Evolutionary conservation across 192 early-diverging fungal genomes (phyloP).

Genomic region (Thoreauomyces humboldtii): DNA sequence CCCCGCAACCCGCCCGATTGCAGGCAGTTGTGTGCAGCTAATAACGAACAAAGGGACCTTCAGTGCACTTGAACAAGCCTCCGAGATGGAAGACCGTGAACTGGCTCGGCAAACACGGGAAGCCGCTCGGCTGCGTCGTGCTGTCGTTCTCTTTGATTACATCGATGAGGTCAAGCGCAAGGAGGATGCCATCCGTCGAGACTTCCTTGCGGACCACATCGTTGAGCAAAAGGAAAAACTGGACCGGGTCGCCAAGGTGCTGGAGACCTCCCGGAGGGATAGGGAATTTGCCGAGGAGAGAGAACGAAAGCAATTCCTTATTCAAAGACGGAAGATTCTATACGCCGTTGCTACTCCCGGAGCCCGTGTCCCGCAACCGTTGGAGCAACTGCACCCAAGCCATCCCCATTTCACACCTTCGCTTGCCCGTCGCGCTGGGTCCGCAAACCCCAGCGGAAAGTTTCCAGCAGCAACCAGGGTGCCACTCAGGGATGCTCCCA

Average conservation of each 20-base stretch:
- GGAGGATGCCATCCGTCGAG: neutral
- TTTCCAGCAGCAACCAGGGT: too few species aligned
- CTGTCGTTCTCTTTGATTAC: constrained; percentile 6
- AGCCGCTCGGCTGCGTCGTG: neutral
- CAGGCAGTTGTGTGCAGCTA: too few species aligned
- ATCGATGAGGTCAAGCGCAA: neutral
- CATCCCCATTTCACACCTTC: neutral
- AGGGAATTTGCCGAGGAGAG: neutral
- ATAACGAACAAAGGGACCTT: too few species aligned
- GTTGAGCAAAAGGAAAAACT: constrained; percentile 1
- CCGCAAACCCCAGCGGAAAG: too few species aligned
- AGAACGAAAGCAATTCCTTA: neutral
- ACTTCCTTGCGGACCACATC: neutral
- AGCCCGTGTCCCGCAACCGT: neutral
- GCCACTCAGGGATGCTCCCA: too few species aligned
- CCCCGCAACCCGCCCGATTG: too few species aligned
- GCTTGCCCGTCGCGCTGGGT: too few species aligned
- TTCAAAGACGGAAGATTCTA: neutral
- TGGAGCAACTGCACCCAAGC: neutral
- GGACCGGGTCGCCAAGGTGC: neutral
- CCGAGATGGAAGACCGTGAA: neutral
- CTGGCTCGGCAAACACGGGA: constrained; percentile 1
- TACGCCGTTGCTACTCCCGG: neutral
- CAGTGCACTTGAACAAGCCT: neutral
- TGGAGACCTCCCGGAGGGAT: neutral